Evolutionary conservation across 495 filamentous ascomycete species (phyloP).

Genomic region (Glonium stellatum): DNA sequence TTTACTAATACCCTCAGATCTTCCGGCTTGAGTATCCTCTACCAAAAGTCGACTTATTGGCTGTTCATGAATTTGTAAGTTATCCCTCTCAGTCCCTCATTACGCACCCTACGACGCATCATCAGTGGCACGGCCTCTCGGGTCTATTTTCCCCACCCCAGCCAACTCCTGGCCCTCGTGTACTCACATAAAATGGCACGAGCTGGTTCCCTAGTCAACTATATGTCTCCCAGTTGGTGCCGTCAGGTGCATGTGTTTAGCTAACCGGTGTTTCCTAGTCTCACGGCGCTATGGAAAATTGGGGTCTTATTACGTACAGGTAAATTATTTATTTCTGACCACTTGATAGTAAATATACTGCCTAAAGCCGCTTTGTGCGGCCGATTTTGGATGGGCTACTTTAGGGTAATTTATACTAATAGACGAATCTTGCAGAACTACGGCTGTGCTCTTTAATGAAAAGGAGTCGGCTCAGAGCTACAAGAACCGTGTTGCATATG

Average conservation of each 20-base stretch:
- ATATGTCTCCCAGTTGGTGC: slow-evolving; percentile 28
- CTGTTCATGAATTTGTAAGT: slow-evolving; percentile 91
- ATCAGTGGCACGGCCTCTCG: not conserved
- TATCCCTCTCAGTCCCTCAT: not conserved
- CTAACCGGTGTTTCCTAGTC: slow-evolving; percentile 46
- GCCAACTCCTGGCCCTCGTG: not conserved
- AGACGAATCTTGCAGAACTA: slow-evolving; percentile 49
- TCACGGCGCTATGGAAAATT: slow-evolving; percentile 70
- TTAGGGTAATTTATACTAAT: no score
- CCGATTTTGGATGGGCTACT: no score
- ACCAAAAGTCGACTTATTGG: slow-evolving; percentile 89
- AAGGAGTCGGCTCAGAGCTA: slow-evolving; percentile 79
- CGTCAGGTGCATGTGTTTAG: not conserved
- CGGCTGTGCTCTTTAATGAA: slow-evolving; percentile 87
- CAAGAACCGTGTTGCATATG: slow-evolving; percentile 87
- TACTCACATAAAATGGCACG: not conserved
- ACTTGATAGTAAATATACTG: no score
- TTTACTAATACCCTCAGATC: slow-evolving; percentile 38
- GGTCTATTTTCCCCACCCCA: not conserved
- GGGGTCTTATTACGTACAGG: slow-evolving; percentile 90
- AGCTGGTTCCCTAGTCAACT: slow-evolving; percentile 27
- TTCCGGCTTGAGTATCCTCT: slow-evolving; percentile 94
- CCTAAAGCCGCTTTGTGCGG: no score
- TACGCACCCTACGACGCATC: not conserved
- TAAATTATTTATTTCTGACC: slow-evolving; percentile 12